Evolutionary conservation across 163 green algal species (phyloP), one percentile per base, ranked within the genome.

Genomic region (Coccomyxa subellipsoidea): DNA sequence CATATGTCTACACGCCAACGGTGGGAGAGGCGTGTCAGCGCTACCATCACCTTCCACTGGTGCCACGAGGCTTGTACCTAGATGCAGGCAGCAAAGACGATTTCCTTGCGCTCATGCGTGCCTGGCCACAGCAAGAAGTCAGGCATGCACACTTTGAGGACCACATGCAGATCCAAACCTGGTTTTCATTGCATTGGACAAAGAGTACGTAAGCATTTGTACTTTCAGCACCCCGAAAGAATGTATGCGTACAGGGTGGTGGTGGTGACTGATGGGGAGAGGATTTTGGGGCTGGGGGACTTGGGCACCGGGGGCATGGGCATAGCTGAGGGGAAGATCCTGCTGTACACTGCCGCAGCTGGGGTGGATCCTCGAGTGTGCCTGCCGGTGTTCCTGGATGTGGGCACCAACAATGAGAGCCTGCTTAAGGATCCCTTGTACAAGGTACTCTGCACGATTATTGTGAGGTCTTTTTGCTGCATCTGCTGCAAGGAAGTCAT

Each of bases 1-100:
- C 93, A 31, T 94, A 90, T 75, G 90, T 97, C 27, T 97, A 97
- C 90, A 96, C 94, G 4, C 94, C 93, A 3, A 96, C 93, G 0
- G 94, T 98, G 2, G 94, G 93, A 4, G 86, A 97, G 81, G 94
- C 93, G 0, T 95, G 92, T 85, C 87, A 92, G 73, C 85, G 86
- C 25, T 88, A 93, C 47, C 92, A 90, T 83, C 82, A 39, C 23
- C 79, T 87, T 38, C 38, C 38, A 39, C 35, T 66, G 32, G 54
- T 82, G 3, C 84, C 89, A 0, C 81, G 81, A 4, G 90, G 92
- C 4, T 85, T 95, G 53, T 94, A 94, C 78, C 32, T 95, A 9
- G 54, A 84, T 91, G 38, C 54, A 77, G 25, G 29, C 31, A 21
- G n/a, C 1, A 37, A 85, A 81, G 69, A 32, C 29, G 86, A 71